Conservation (phyloP, 805 yeast genomes). For the Dipodascus albidus region DNA sequence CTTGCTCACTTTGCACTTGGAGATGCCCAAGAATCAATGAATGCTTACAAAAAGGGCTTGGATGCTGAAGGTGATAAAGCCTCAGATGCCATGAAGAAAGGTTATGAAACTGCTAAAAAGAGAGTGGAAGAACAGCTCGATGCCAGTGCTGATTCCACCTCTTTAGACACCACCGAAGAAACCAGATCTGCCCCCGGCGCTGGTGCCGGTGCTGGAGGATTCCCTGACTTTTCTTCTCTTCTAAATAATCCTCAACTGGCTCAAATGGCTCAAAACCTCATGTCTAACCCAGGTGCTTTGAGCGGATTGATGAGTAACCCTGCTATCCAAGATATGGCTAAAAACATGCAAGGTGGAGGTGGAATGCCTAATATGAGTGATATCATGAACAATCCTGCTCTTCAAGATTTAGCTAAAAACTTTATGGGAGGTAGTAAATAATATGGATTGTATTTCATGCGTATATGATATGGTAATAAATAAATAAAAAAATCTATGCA, state of each 20-base stretch:
- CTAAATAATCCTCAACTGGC: constrained; percentile 86
- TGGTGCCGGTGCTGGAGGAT: constrained; percentile 41
- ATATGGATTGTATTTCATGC: background rate
- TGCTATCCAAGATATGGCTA: constrained; percentile 73
- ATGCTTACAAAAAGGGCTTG: constrained; percentile 81
- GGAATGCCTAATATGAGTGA: constrained; percentile 53
- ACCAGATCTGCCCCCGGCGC: constrained; percentile 25
- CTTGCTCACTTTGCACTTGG: constrained; percentile 90
- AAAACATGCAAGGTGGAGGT: constrained; percentile 54
- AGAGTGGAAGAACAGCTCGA: constrained; percentile 63
- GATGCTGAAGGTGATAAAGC: constrained; percentile 78
- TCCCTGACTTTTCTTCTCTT: constrained; percentile 55
- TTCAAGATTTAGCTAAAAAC: constrained; percentile 58
- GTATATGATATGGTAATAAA: background rate
- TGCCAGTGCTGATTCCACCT: constrained; percentile 24
- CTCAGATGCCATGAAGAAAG: constrained; percentile 83
- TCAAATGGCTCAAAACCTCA: constrained; percentile 80
- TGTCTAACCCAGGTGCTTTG: constrained; percentile 76
- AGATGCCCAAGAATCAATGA: constrained; percentile 79
- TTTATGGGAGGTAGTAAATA: constrained; percentile 46
- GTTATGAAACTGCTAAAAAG: constrained; percentile 86
- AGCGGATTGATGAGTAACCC: constrained; percentile 71
- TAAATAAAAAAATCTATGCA: constrained; percentile 1
- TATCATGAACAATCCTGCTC: constrained; percentile 71
- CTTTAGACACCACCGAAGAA: constrained; percentile 12